Base-by-base conservation (phyloP, 2,329 filamentous ascomycete species). In the Fusarium goolgardi region DNA sequence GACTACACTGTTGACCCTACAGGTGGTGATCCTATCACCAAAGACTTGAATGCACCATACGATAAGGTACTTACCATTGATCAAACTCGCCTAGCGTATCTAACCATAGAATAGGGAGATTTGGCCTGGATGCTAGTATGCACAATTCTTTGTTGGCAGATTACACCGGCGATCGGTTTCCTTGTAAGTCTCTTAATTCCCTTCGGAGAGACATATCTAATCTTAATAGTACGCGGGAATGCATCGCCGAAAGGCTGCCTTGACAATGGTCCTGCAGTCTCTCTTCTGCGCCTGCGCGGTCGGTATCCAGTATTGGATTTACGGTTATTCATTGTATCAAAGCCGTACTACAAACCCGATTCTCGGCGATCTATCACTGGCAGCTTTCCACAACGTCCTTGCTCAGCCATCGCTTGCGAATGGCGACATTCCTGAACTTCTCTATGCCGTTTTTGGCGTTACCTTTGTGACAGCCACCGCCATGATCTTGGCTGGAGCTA, bases 241-340 rank as follows among this genome's bases (percentile, higher is more conserved):
- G 75, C 77, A 79, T 31, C 75, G 78, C 5, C 70, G 77, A 27
- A 80, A 78, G 59, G 72, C 78, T 0, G 76, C 78, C 11, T 41
- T 84, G 61, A 83, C 82, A 0, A 83, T 84, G 78, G 75, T 84
- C 11, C 76, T 83, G 27, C 81, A 83, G 66, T 83, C 81, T 0
- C 77, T 84, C 1, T 83, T 83, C 70, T 83, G 81, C 32, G 78
- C 81, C 2, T 81, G 76, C 46, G 81, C 80, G 1, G 79, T 77
- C 47, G 81, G 81, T 2, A 80, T 83, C 11, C 82, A 83, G 52
- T 83, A 80, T 69, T 83, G 81, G 81, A 75, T 83, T 4, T 83
- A 82, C 59, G 82, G 81, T 7, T 80, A 82, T 47, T 82, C 80
- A 0, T 73, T 84, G 2, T 82, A 83, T 49, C 71, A 77, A 41